Base-by-base conservation (phyloP, 768 basidiomycete species). In the Kwoniella sp. region DNA sequence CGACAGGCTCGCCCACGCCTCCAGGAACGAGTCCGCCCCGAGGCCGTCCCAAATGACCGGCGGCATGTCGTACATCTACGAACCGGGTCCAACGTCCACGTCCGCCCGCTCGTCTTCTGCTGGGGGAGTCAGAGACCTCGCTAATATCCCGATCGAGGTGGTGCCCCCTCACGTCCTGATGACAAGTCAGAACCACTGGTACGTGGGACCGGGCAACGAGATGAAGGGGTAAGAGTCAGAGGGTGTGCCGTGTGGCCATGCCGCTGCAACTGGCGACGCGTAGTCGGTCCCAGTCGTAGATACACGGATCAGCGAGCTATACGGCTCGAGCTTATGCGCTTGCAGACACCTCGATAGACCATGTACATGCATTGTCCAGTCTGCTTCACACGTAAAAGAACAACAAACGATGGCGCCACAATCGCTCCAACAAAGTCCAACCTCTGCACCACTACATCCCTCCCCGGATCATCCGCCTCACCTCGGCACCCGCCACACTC, bases 61-160 rank as follows among this genome's bases (percentile, higher is more conserved):
- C 11, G 68, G 68, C 25, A 70, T 70, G 65, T 48, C 57, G 6
- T 67, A 70, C 56, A 53, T 70, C n/a, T 65, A 58, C 40, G 62
- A 58, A 31, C 53, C 53, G n/a, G 38, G 42, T 11, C 17, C 38
- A 14, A 44, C 50, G n/a, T 17, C 28, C 28, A n/a, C n/a, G 31
- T 38, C 32, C 15, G 46, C 38, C 10, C 17, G 5, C 3, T 20
- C 15, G 19, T 20, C 17, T 20, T 47, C 39, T 5, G 46, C 26
- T 8, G 29, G 34, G 11, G 39, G 46, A 9, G 19, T 59, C 3
- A 44, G 40, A 8, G 44, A 52, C 6, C 44, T 43, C 19, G 56
- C 65, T 1, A 50, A 58, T 41, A 59, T 67, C 6, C 68, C 68
- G 6, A 62, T 65, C 27, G 56, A 54, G 22, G 43, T 46, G 28